These are phyloP conservation scores for Stachybotrys echinatus DNA, from an alignment of 2,329 filamentous ascomycete genomes.

Conservation along the genomic window DNA sequence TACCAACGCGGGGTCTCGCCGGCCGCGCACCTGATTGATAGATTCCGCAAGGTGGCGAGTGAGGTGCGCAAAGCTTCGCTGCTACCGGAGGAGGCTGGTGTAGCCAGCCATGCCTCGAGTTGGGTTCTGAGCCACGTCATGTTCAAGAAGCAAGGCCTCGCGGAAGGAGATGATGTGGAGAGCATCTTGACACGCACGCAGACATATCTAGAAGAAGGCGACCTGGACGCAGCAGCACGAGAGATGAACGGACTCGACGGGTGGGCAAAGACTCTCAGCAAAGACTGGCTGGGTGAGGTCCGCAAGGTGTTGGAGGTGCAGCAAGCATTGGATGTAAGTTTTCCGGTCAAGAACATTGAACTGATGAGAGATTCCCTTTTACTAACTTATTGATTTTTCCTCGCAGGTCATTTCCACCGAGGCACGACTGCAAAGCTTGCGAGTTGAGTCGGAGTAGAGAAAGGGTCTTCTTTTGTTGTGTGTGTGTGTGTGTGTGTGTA, in stretches of 20 bases:
- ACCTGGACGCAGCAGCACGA: constrained; percentile 82
- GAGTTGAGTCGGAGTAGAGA: constrained; percentile 58
- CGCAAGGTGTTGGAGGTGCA: constrained; percentile 90
- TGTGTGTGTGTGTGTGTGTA: no score
- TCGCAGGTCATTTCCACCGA: constrained; percentile 79
- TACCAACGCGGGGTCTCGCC: constrained; percentile 91
- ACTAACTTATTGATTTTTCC: constrained; percentile 15
- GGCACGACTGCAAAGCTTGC: constrained; percentile 80
- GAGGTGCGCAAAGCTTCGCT: constrained; percentile 94
- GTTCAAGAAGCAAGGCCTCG: constrained; percentile 89
- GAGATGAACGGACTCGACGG: constrained; percentile 92
- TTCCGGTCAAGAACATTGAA: constrained; percentile 1
- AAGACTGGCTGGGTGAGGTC: constrained; percentile 89
- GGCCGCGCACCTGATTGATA: constrained; percentile 81
- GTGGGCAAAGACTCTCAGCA: constrained; percentile 92
- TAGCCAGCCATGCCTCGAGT: constrained; percentile 89
- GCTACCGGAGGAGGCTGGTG: constrained; percentile 86
- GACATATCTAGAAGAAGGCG: constrained; percentile 84
- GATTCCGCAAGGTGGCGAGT: constrained; percentile 85
- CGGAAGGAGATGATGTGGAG: constrained; percentile 85
- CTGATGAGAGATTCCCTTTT: no score
- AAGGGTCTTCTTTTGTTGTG: constrained; percentile 25
- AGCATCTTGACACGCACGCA: constrained; percentile 87
- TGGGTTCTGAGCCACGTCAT: constrained; percentile 87
- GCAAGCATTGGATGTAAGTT: constrained; percentile 88